Evolutionary conservation across 1,284 basidiomycete species (phyloP).

Genomic region (Rhodotorula mucilaginosa): DNA sequence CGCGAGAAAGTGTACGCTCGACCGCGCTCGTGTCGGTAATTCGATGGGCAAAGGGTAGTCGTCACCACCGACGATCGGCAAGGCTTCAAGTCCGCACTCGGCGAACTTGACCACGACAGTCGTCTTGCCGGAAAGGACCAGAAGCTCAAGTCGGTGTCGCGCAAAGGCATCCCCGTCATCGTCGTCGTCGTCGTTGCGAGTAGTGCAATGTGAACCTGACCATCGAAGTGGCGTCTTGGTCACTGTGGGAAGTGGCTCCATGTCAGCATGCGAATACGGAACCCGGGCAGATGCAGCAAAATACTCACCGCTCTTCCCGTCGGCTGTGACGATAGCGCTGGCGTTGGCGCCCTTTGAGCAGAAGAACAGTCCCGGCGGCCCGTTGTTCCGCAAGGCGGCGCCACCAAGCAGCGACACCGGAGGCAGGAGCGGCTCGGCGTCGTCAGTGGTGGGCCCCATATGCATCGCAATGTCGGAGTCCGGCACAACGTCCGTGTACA

Average conservation of each 20-base stretch:
- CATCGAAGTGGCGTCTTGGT: constrained; percentile 41
- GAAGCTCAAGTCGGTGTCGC: constrained; percentile 22
- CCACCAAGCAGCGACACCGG: constrained; percentile 71
- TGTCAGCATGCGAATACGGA: neutral
- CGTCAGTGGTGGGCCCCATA: neutral
- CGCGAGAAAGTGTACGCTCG: constrained; percentile 24
- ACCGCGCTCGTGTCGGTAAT: neutral
- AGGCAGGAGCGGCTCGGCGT: constrained; percentile 66
- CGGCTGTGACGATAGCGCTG: constrained; percentile 75
- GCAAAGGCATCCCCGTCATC: neutral
- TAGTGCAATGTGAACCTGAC: neutral
- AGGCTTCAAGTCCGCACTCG: constrained; percentile 17
- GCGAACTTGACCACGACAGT: constrained; percentile 27
- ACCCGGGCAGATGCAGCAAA: too few relatives aligned
- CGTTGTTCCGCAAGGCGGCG: constrained; percentile 64
- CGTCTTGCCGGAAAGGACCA: constrained; percentile 23
- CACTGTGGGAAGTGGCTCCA: constrained; percentile 26
- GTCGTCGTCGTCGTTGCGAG: neutral
- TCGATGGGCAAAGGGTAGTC: constrained; percentile 10
- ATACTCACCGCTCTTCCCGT: constrained; percentile 62
- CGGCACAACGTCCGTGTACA: constrained; percentile 69
- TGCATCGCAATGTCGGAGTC: constrained; percentile 6
- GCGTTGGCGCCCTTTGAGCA: constrained; percentile 79
- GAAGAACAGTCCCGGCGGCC: constrained; percentile 79
- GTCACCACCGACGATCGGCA: constrained; percentile 21